Conservation (phyloP, 371 early-diverging fungal genomes). For the Lichtheimia corymbifera region DNA sequence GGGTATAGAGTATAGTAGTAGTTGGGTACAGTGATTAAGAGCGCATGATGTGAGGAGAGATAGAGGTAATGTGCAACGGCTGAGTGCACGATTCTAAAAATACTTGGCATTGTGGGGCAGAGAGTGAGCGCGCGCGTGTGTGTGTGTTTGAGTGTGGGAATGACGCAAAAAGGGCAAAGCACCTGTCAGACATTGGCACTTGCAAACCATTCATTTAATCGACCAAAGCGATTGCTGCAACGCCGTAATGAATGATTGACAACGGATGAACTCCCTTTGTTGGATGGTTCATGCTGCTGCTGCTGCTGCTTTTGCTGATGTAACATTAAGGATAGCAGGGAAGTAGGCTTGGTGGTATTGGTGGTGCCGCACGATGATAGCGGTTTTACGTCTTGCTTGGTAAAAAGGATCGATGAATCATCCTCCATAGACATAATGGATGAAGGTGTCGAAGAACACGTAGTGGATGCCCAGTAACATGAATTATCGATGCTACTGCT, state of each 20-base stretch:
- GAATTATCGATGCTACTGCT: constrained; percentile 3
- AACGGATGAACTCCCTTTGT: not conserved
- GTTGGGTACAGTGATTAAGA: too few species aligned
- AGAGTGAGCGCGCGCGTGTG: not conserved
- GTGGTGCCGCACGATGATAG: not conserved
- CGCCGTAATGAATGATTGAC: constrained; percentile 10
- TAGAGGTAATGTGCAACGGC: too few species aligned
- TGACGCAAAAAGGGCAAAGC: not conserved
- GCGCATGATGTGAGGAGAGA: too few species aligned
- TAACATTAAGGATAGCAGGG: constrained; percentile 18
- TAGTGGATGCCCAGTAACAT: not conserved
- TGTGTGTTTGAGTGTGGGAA: constrained; percentile 6
- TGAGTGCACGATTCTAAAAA: not conserved
- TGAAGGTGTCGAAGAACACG: constrained; percentile 12
- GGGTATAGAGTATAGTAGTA: too few species aligned
- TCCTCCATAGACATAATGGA: constrained; percentile 6
- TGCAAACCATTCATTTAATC: constrained; percentile 15
- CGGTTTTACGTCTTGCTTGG: constrained; percentile 5
- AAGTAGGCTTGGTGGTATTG: constrained; percentile 12
- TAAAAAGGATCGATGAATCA: constrained; percentile 2
- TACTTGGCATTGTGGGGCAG: not conserved
- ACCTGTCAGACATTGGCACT: constrained; percentile 3
- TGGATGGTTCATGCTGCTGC: not conserved
- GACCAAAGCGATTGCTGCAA: constrained; percentile 12
- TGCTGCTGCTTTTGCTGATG: constrained; percentile 12